phyloP scores from a whole-genome alignment of 306 rosid genomes.

The Acacia crassicarpa region DNA sequence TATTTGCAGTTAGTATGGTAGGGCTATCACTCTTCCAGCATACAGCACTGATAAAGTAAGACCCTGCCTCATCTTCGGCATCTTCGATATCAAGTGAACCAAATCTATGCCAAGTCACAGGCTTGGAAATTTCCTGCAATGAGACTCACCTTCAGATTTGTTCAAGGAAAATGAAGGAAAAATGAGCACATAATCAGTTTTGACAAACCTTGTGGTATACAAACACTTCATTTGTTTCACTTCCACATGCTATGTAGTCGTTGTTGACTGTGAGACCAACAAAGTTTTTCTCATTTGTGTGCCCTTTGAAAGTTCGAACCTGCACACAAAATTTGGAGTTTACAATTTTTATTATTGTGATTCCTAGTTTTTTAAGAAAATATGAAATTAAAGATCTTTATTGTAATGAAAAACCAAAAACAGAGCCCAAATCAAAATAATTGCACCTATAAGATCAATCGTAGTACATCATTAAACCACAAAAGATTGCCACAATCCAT shows the following conservation, averaged over 20 bases:
- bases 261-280: conserved; percentile 91
- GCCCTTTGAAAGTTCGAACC: conserved; percentile 93
- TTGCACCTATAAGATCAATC: neutral
- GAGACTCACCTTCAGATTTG: conserved; percentile 25
- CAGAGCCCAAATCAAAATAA: conserved; percentile 4
- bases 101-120: conserved; percentile 86
- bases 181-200: neutral
- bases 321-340: conserved; percentile 31
- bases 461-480: neutral
- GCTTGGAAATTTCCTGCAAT: conserved; percentile 85
- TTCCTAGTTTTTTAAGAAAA: neutral
- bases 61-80: conserved; percentile 75
- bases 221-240: conserved; percentile 92
- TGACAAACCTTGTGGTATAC: conserved; percentile 91
- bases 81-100: conserved; percentile 75
- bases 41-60: conserved; percentile 94
- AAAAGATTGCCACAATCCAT: neutral
- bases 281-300: conserved; percentile 93
- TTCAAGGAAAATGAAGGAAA: conserved; percentile 10
- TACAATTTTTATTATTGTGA: conserved; percentile 2
- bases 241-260: conserved; percentile 93
- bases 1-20: conserved; percentile 91
- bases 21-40: conserved; percentile 98
- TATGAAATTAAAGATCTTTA: neutral
- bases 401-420: neutral